These are phyloP conservation scores for Ophiobolus disseminans DNA, from an alignment of 2,329 filamentous ascomycete species.

Conservation along the genomic window DNA sequence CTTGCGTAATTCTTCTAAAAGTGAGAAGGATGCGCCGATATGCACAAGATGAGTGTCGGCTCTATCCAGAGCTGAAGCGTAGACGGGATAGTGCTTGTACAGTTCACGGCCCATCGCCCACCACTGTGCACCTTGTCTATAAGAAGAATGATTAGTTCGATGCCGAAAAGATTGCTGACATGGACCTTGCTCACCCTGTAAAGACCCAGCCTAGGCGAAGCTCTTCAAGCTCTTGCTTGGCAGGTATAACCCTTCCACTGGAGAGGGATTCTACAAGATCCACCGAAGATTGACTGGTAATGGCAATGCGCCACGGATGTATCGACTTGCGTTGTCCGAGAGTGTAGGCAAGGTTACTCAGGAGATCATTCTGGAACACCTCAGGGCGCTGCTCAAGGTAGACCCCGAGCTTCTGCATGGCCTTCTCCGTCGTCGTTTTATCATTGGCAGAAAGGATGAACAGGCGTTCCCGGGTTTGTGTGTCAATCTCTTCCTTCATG, in stretches of 20 bases:
- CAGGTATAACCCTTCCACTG: slow-evolving; percentile 23
- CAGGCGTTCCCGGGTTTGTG: slow-evolving; percentile 19
- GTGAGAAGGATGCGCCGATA: slow-evolving; percentile 7
- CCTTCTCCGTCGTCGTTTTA: slow-evolving; percentile 20
- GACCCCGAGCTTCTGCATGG: slow-evolving; percentile 31
- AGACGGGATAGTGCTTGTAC: slow-evolving; percentile 15
- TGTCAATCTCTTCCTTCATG: slow-evolving; percentile 31
- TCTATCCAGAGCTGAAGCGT: slow-evolving; percentile 7
- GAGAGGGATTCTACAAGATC: slow-evolving; percentile 25
- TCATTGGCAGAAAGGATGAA: slow-evolving; percentile 31
- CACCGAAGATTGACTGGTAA: slow-evolving; percentile 17
- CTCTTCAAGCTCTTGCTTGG: slow-evolving; percentile 24
- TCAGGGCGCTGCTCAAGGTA: slow-evolving; percentile 36
- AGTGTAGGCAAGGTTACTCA: slow-evolving; percentile 36
- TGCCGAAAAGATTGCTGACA: too few relatives aligned
- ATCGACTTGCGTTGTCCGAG: slow-evolving; percentile 31
- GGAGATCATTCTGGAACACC: slow-evolving; percentile 32
- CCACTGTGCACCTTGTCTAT: slow-evolving; percentile 44
- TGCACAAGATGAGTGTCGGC: slow-evolving; percentile 4
- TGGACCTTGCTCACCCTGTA: slow-evolving; percentile 33
- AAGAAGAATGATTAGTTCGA: not conserved
- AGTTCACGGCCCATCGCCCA: slow-evolving; percentile 39
- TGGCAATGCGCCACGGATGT: slow-evolving; percentile 30
- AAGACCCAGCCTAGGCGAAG: slow-evolving; percentile 34
- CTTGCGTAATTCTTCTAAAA: slow-evolving; percentile 29